Percentiles rank a stretch among this genome's conserved stretches.
Conservation (phyloP, 306 rosid species). For the Adenanthera pavonina region DNA sequence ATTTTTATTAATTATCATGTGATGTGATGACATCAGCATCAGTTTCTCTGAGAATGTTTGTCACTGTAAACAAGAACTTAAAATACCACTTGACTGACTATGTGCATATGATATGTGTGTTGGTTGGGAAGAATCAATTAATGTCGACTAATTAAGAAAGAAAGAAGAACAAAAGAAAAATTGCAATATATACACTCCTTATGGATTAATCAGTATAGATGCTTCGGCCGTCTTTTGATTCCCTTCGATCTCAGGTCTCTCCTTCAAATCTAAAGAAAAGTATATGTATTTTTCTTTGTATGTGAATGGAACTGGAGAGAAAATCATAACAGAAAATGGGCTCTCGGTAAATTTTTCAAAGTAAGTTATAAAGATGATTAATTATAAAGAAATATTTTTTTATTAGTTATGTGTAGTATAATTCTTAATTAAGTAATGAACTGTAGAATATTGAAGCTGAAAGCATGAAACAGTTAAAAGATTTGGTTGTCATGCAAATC, state of each 20-base stretch:
- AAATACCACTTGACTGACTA: not conserved
- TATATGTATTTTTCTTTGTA: too few species aligned
- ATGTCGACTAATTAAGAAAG: not conserved
- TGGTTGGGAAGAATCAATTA: not conserved
- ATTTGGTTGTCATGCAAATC: constrained; percentile 41
- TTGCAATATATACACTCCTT: not conserved
- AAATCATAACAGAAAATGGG: too few species aligned
- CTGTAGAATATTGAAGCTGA: not conserved
- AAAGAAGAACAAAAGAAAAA: not conserved
- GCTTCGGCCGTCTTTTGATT: too few species aligned
- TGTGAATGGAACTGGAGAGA: too few species aligned
- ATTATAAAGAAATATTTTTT: too few species aligned
- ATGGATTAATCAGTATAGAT: too few species aligned
- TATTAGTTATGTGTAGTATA: not conserved
- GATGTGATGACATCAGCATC: not conserved
- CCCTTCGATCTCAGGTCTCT: too few species aligned
- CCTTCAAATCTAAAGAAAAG: too few species aligned
- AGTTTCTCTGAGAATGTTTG: not conserved
- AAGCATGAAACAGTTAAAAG: constrained; percentile 21
- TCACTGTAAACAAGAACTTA: not conserved
- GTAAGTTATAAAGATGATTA: too few species aligned
- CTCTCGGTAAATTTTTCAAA: too few species aligned
- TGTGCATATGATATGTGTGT: not conserved
- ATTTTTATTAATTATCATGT: not conserved
- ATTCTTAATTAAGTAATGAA: not conserved